These are phyloP conservation scores for Euphorbia schlechtendalii DNA, from an alignment of 441 rosid species.

Conservation along the genomic window DNA sequence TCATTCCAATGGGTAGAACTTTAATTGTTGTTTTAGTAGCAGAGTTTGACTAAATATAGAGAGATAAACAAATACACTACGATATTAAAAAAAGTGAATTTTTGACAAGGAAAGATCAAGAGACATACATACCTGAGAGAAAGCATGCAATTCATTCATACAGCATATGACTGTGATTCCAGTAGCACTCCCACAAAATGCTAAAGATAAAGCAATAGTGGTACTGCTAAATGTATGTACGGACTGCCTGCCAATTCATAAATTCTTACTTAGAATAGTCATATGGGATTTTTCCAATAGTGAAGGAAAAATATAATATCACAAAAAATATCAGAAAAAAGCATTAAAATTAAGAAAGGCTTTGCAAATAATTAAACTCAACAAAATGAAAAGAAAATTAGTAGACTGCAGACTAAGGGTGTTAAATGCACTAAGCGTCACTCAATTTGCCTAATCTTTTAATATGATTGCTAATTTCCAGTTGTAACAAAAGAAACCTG, in stretches of 20 bases:
- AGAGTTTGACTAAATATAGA: background rate
- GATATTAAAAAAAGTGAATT: background rate
- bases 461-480: background rate
- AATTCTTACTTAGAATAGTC: constrained; percentile 17
- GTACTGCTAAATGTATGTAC: constrained; percentile 50
- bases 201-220: constrained; percentile 41
- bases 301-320: background rate
- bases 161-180: constrained; percentile 45
- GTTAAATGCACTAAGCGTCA: background rate
- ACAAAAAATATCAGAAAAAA: background rate
- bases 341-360: background rate
- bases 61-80: background rate
- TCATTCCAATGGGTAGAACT: background rate
- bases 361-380: background rate
- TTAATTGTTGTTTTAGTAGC: background rate
- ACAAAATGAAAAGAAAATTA: background rate
- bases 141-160: constrained; percentile 55
- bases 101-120: constrained; percentile 5
- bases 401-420: background rate
- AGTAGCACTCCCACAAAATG: constrained; percentile 46
- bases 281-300: background rate
- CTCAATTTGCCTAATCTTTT: background rate
- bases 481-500: background rate
- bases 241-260: constrained; percentile 57
- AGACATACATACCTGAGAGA: constrained; percentile 50